Evolutionary conservation across 2,329 filamentous ascomycete species (phyloP).

Genomic region (Neoarthrinium moseri): DNA sequence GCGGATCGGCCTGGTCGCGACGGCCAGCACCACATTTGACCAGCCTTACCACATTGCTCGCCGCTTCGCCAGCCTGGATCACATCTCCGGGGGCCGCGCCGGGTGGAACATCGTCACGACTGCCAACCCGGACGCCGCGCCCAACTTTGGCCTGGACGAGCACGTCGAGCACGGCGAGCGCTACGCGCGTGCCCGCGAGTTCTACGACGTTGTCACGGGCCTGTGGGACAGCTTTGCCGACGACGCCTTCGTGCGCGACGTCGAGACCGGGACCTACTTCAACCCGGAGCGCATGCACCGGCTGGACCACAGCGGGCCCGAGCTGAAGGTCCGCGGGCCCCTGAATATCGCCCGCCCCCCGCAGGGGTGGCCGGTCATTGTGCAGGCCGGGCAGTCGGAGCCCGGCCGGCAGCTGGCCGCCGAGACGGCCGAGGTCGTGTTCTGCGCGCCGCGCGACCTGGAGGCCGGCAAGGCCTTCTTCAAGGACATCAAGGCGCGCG

Average conservation of each 20-base stretch:
- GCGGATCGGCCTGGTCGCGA: constrained; percentile 51
- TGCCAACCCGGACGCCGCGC: constrained; percentile 48
- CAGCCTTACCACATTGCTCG: constrained; percentile 53
- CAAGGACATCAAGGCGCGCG: constrained; percentile 48
- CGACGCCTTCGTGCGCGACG: constrained; percentile 50
- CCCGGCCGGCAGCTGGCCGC: constrained; percentile 49
- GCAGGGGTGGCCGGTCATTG: constrained; percentile 55
- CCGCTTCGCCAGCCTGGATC: constrained; percentile 52
- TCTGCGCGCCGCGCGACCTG: constrained; percentile 47
- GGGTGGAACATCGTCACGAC: constrained; percentile 57
- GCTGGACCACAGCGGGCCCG: constrained; percentile 48
- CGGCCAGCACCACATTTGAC: constrained; percentile 54
- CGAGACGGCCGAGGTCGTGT: constrained; percentile 53
- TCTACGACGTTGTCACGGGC: constrained; percentile 52
- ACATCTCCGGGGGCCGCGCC: constrained; percentile 47
- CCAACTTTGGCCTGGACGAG: constrained; percentile 50
- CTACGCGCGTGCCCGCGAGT: constrained; percentile 50
- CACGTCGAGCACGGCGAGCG: constrained; percentile 47
- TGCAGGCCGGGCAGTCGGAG: constrained; percentile 53
- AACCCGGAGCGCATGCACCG: constrained; percentile 52
- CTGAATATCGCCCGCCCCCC: constrained; percentile 52
- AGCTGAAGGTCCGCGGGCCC: constrained; percentile 44
- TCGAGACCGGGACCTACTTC: constrained; percentile 45
- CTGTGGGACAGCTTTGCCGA: constrained; percentile 56
- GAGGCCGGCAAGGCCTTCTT: constrained; percentile 46